Conservation (phyloP, 1,284 basidiomycete species). For the Cryptococcus amylolentus region DNA sequence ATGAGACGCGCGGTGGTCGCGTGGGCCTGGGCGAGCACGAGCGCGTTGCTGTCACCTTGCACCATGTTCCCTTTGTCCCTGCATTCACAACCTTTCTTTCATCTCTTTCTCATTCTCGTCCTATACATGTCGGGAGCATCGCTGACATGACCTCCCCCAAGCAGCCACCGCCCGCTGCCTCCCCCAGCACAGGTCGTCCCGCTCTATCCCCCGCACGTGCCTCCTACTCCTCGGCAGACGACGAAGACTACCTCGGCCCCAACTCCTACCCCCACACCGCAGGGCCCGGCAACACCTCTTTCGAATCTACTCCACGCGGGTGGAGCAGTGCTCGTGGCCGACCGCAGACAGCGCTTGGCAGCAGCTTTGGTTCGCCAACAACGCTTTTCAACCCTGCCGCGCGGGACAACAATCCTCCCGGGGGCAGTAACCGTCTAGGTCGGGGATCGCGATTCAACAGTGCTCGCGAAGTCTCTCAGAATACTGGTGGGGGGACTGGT, state of each 20-base stretch:
- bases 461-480: slow-evolving; percentile 2
- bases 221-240: slow-evolving; percentile 18
- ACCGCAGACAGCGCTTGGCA: slow-evolving; percentile 18
- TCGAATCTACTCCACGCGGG: slow-evolving; percentile 15
- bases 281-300: slow-evolving; percentile 5
- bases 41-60: neutral
- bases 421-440: slow-evolving; percentile 11
- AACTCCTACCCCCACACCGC: slow-evolving; percentile 9
- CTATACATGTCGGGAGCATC: neutral
- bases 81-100: neutral
- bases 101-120: neutral
- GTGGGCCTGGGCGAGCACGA: neutral
- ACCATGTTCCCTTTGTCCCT: neutral
- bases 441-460: slow-evolving; percentile 14
- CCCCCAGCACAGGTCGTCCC: neutral
- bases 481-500: slow-evolving; percentile 14
- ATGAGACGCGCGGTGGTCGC: neutral
- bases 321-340: slow-evolving; percentile 8
- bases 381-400: slow-evolving; percentile 5
- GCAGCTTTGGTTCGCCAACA: slow-evolving; percentile 29
- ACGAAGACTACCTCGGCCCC: slow-evolving; percentile 19
- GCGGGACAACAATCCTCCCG: slow-evolving; percentile 1
- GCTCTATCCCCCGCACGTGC: slow-evolving; percentile 9
- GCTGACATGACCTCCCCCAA: neutral
- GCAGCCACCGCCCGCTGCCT: slow-evolving; percentile 1